Evolutionary conservation across 345 rosid species (phyloP), one percentile per base, ranked within the genome.

Genomic region (Ailanthus altissimus): DNA sequence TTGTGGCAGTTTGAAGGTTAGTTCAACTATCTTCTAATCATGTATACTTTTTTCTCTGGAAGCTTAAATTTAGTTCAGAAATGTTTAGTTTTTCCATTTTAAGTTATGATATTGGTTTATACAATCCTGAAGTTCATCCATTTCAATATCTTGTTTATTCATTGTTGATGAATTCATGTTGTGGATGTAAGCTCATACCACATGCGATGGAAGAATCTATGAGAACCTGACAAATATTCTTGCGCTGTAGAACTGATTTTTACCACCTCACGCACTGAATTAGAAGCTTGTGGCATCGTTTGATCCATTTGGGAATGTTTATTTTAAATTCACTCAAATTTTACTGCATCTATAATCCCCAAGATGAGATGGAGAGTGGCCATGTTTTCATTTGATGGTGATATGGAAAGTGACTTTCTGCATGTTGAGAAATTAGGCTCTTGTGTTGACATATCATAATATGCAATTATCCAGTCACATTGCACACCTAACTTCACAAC

Each of bases 1-100:
- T 71, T 86, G 85, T 53, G 99, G 99, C 67, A 95, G 98, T 88
- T 83, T 95, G 85, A 90, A 95, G 98, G 98, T 92, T 21, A 67
- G 85, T 61, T 66, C 38, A 45, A 21, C 16, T 21, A 63, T 56
- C 58, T 3, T 49, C 60, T 61, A 38, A 42, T 71, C 43, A 42
- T 9, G 38, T 62, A 47, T 67, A 8, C 28, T 80, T 73, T n/a
- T 56, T 54, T 25, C 12, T 18, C 9, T 43, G 51, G 25, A 50
- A 21, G 42, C 38, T 12, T 28, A 28, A 25, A 38, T 6, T 51
- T 23, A 5, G 15, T 40, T 61, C 26, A 20, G 38, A 25, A 14
- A 8, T 11, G 26, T 25, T 59, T 45, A 67, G 9, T 5, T 18
- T 32, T 8, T 38, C 8, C 15, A 2, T 4, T 42, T 14, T 8